Evolutionary conservation across 441 rosid genomes (phyloP).

Genomic region (Adansonia rubrostipa): DNA sequence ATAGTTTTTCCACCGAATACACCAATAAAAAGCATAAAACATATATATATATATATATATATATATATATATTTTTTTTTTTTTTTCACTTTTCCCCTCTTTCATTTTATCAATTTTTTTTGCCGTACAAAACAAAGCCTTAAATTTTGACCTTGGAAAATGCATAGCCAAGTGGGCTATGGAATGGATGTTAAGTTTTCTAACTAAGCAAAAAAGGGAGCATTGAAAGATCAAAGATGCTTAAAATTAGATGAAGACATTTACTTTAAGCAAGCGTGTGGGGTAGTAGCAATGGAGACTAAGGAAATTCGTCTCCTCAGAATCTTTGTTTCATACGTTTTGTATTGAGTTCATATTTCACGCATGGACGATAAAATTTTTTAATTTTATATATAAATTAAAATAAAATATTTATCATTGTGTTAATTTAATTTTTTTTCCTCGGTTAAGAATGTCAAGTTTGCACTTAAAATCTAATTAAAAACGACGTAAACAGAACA

Average conservation of each 20-base stretch:
- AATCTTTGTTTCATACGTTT: background rate
- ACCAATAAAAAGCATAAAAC: too few species aligned
- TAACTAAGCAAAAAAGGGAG: background rate
- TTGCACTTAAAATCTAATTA: background rate
- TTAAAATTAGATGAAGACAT: background rate
- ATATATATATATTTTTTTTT: too few species aligned
- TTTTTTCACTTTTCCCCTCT: too few species aligned
- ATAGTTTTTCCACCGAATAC: too few species aligned
- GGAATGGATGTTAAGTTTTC: background rate
- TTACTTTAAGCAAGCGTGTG: slow-evolving; percentile 9
- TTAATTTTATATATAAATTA: too few species aligned
- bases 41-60: too few species aligned
- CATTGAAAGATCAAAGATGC: background rate
- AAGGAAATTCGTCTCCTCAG: background rate
- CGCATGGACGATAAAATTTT: too few species aligned
- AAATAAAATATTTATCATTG: too few species aligned
- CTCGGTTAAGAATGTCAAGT: background rate
- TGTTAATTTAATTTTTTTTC: background rate
- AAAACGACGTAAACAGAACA: background rate
- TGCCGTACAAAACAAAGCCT: too few species aligned
- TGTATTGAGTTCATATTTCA: too few species aligned
- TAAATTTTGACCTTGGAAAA: background rate
- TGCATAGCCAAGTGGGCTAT: background rate
- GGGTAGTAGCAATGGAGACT: background rate
- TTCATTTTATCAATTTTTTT: too few species aligned